These are phyloP conservation scores for Prunus fruticosa DNA, from an alignment of 306 rosid genomes.

Conservation along the genomic window DNA sequence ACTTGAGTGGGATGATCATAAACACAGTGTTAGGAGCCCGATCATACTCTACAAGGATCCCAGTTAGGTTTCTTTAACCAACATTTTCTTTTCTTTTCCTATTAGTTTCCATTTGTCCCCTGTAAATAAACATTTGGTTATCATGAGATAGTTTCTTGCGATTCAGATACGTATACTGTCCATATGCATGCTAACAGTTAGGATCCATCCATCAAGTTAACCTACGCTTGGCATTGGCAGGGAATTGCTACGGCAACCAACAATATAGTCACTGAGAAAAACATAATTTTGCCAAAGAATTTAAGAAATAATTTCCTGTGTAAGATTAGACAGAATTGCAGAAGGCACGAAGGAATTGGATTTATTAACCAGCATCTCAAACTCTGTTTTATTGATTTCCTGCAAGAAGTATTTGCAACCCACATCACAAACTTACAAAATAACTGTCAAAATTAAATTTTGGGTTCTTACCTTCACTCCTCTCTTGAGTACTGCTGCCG, in stretches of 20 bases:
- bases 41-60: constrained; percentile 38
- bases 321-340: neutral
- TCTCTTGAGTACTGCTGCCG: neutral
- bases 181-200: neutral
- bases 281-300: no score
- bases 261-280: no score
- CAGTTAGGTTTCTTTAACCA: neutral
- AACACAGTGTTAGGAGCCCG: constrained; percentile 56
- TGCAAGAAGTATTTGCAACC: no score
- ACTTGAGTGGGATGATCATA: constrained; percentile 64
- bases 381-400: neutral
- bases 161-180: neutral
- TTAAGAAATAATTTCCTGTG: no score
- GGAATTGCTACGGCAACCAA: neutral
- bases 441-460: neutral
- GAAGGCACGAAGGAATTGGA: neutral
- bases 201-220: neutral
- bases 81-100: neutral
- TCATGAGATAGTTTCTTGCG: neutral
- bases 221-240: neutral
- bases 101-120: neutral
- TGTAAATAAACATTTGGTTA: constrained; percentile 4
- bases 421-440: neutral
- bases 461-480: neutral
- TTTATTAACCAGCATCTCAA: neutral